Conservation (phyloP, 78 protist genomes). For the Cavenderia fasciculata region DNA sequence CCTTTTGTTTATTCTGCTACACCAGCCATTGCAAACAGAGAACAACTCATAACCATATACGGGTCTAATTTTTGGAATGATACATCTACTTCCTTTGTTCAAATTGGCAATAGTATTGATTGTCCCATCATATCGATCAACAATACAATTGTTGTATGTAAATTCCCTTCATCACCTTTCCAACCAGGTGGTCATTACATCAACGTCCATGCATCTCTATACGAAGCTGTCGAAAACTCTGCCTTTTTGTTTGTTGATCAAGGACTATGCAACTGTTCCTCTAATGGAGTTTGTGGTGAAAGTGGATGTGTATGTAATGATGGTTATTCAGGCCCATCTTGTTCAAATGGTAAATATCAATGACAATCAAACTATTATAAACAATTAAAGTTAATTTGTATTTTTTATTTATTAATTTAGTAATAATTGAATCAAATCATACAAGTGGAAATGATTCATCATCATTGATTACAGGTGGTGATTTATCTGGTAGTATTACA, state of each 20-base stretch:
- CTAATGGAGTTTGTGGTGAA: background rate
- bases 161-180: constrained; percentile 11
- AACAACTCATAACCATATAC: background rate
- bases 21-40: background rate
- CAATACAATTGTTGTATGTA: background rate
- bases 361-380: no score
- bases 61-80: constrained; percentile 50
- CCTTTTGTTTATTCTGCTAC: background rate
- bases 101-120: background rate
- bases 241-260: background rate
- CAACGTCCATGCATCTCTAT: background rate
- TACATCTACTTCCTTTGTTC: background rate
- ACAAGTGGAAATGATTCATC: no score
- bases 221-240: background rate
- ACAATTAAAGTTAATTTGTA: no score
- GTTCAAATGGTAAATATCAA: no score
- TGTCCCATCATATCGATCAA: background rate
- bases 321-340: background rate
- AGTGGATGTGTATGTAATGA: constrained; percentile 10
- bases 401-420: no score
- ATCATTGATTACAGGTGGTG: no score
- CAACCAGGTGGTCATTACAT: background rate
- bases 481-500: no score
- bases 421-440: no score
- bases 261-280: constrained; percentile 9